Percentiles rank a stretch among this genome's conserved stretches.
These are phyloP conservation scores for Glaciozyma martinii DNA, from an alignment of 768 basidiomycete species.

Conservation along the genomic window DNA sequence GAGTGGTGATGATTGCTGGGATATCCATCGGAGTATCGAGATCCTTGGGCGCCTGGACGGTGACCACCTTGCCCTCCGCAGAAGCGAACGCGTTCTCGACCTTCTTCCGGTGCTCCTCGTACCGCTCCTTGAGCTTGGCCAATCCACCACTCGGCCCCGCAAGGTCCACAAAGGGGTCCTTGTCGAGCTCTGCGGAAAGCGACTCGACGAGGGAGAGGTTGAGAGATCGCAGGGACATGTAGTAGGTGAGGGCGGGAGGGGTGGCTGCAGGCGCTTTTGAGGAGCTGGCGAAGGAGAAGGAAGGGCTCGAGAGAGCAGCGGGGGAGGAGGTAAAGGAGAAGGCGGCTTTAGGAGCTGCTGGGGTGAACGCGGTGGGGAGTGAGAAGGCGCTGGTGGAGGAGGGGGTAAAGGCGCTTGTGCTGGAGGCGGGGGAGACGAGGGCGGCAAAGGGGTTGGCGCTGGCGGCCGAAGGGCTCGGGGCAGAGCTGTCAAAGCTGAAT, in stretches of 20 bases:
- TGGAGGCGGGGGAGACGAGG: neutral
- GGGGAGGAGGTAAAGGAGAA: neutral
- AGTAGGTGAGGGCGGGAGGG: constrained; percentile 16
- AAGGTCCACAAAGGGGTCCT: constrained; percentile 24
- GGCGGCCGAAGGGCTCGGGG: neutral
- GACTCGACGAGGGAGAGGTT: constrained; percentile 23
- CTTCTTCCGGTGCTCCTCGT: constrained; percentile 15
- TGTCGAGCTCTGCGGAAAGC: constrained; percentile 13
- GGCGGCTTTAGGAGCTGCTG: neutral
- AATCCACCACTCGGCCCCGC: neutral
- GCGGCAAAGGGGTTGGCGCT: constrained; percentile 1
- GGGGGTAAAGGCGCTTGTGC: neutral
- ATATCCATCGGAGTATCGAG: neutral
- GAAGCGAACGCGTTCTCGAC: constrained; percentile 9
- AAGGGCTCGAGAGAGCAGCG: neutral
- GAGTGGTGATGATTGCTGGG: constrained; percentile 11
- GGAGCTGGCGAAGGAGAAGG: constrained; percentile 2
- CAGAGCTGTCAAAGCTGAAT: neutral
- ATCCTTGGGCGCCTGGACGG: neutral
- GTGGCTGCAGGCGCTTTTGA: neutral
- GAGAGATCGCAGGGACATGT: constrained; percentile 20
- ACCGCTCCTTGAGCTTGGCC: constrained; percentile 11
- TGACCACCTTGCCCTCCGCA: neutral
- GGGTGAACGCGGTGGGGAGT: neutral
- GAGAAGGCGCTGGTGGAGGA: neutral